phyloP scores from a whole-genome alignment of 371 early-diverging fungal genomes.

The Nematocida major region DNA sequence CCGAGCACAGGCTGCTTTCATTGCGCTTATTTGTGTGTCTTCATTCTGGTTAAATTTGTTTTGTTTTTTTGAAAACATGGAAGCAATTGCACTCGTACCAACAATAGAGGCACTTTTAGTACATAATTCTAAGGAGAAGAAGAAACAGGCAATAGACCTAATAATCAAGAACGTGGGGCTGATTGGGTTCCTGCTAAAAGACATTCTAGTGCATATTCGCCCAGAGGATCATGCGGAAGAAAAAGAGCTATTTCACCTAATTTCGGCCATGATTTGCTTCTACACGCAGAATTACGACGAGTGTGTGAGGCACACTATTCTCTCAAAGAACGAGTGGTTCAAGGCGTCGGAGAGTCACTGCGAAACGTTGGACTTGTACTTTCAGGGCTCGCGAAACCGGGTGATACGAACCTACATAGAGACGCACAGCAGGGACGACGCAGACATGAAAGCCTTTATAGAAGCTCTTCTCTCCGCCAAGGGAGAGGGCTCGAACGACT shows the following conservation, averaged over 20 bases:
- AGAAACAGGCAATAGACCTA: slow-evolving; percentile 34
- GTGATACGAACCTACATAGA: slow-evolving; percentile 44
- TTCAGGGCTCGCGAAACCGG: slow-evolving; percentile 39
- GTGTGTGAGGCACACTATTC: slow-evolving; percentile 10
- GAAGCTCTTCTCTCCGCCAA: background rate
- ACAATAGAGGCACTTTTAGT: slow-evolving; percentile 33
- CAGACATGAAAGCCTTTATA: slow-evolving; percentile 23
- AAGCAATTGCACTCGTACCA: slow-evolving; percentile 49
- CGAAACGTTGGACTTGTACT: slow-evolving; percentile 19
- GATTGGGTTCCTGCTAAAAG: slow-evolving; percentile 21
- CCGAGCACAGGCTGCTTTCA: too few relatives aligned
- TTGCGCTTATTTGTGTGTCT: background rate
- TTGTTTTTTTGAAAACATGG: slow-evolving; percentile 31
- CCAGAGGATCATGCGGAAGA: background rate
- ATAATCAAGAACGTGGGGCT: slow-evolving; percentile 24
- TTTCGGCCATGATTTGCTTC: slow-evolving; percentile 44
- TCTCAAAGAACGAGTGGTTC: slow-evolving; percentile 34
- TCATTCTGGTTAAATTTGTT: slow-evolving; percentile 26
- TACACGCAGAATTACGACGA: slow-evolving; percentile 39
- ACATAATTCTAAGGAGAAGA: slow-evolving; percentile 13
- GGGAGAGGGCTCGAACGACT: background rate
- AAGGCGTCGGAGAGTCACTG: background rate
- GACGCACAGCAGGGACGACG: background rate
- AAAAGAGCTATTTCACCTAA: slow-evolving; percentile 17
- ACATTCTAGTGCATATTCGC: background rate